These are phyloP conservation scores for Craterostigma plantagineum DNA, from an alignment of 257 asterid genomes.

Conservation along the genomic window DNA sequence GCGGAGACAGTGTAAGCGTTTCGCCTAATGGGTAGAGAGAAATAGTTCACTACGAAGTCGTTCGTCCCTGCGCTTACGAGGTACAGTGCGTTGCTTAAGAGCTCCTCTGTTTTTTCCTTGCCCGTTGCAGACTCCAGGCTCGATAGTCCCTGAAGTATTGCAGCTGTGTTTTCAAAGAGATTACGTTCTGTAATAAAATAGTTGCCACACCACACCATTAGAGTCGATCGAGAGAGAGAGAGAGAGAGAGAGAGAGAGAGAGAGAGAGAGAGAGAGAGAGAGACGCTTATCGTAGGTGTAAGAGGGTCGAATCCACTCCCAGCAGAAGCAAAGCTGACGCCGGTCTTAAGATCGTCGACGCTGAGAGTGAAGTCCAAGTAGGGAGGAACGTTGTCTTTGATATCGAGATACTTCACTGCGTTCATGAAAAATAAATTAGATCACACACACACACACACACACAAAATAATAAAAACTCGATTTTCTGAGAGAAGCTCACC, in stretches of 20 bases:
- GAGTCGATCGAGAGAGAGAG: neutral
- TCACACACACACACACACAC: no score
- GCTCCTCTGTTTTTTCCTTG: conserved; percentile 11
- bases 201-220: neutral
- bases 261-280: conserved; percentile 17
- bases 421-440: no score
- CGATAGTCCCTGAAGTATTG: conserved; percentile 28
- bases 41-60: conserved; percentile 35
- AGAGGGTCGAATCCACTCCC: conserved; percentile 58
- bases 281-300: conserved; percentile 17
- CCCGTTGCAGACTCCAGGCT: conserved; percentile 30
- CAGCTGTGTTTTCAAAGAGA: conserved; percentile 28
- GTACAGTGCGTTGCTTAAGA: conserved; percentile 22
- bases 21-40: conserved; percentile 25
- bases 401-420: conserved; percentile 15
- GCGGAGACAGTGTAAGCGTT: conserved; percentile 13
- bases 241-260: conserved; percentile 5
- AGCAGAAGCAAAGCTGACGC: conserved; percentile 75
- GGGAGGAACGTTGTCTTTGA: conserved; percentile 55
- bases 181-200: conserved; percentile 26
- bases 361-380: conserved; percentile 46
- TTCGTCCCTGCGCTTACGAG: conserved; percentile 48
- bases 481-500: conserved; percentile 19
- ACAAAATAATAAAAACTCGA: no score
- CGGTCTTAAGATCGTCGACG: conserved; percentile 46